Percentiles rank a stretch among this genome's conserved stretches.
Conservation (phyloP, 1,139 yeast species). For the Hyphopichia pseudoburtonii region DNA sequence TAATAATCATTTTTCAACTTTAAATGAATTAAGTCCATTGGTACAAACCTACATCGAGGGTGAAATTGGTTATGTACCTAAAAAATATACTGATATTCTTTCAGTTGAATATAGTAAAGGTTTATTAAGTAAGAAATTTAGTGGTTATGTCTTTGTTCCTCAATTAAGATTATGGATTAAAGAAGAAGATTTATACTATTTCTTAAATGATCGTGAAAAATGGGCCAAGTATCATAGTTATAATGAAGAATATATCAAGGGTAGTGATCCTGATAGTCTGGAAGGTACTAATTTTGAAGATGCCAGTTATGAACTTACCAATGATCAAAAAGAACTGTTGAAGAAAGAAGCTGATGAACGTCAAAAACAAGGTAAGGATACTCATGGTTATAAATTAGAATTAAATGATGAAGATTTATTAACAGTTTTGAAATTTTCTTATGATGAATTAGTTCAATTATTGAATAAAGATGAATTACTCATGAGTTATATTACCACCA, state of each 20-base stretch:
- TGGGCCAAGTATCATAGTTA: slow-evolving; percentile 29
- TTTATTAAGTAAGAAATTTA: slow-evolving; percentile 17
- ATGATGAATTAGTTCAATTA: slow-evolving; percentile 28
- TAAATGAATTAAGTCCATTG: slow-evolving; percentile 26
- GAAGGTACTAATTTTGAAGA: slow-evolving; percentile 10
- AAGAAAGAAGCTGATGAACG: slow-evolving; percentile 13
- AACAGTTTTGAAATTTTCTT: slow-evolving; percentile 17
- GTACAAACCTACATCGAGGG: slow-evolving; percentile 33
- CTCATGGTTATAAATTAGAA: slow-evolving; percentile 8
- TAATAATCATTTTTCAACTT: slow-evolving; percentile 25
- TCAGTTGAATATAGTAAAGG: slow-evolving; percentile 34
- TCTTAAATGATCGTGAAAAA: slow-evolving; percentile 17
- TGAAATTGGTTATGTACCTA: slow-evolving; percentile 40
- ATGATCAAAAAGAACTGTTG: slow-evolving; percentile 19
- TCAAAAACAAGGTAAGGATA: slow-evolving; percentile 14
- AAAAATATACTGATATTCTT: slow-evolving; percentile 26
- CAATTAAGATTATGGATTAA: slow-evolving; percentile 34
- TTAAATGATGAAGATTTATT: slow-evolving; percentile 21
- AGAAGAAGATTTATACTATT: slow-evolving; percentile 21
- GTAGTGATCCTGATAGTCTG: slow-evolving; percentile 7
- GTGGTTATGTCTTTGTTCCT: slow-evolving; percentile 26
- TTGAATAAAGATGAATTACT: slow-evolving; percentile 36
- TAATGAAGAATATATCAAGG: slow-evolving; percentile 18
- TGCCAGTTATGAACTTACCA: slow-evolving; percentile 19
- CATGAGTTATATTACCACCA: slow-evolving; percentile 24